Evolutionary conservation across 1,284 basidiomycete species (phyloP).

Genomic region (Tylopilus sp.): DNA sequence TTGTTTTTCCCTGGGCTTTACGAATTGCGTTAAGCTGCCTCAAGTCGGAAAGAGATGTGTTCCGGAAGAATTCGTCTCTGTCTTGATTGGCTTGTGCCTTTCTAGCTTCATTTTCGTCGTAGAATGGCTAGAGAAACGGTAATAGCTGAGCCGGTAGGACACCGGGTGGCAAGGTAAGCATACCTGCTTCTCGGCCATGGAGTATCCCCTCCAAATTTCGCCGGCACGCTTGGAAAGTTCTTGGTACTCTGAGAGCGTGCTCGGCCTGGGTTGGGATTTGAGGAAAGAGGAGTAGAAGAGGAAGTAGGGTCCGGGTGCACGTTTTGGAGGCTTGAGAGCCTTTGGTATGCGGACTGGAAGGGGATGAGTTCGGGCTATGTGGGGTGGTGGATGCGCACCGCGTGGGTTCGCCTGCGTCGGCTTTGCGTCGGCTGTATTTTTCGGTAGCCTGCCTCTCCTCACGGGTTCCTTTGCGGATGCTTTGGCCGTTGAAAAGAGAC

Average conservation of each 20-base stretch:
- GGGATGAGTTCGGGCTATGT: not conserved
- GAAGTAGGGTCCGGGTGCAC: slow-evolving; percentile 21
- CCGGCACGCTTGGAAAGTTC: slow-evolving; percentile 19
- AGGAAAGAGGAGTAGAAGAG: slow-evolving; percentile 23
- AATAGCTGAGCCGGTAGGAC: not conserved
- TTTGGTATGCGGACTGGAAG: slow-evolving; percentile 17
- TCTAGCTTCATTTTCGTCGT: slow-evolving; percentile 24
- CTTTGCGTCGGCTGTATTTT: not conserved
- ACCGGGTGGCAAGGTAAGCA: not conserved
- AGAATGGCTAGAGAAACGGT: slow-evolving; percentile 21
- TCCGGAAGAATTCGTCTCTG: slow-evolving; percentile 25
- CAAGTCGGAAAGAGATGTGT: slow-evolving; percentile 10
- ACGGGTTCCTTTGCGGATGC: not conserved
- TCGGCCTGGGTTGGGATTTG: slow-evolving; percentile 7
- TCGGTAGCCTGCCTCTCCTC: slow-evolving; percentile 14
- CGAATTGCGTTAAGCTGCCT: slow-evolving; percentile 27
- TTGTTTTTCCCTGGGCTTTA: slow-evolving; percentile 21
- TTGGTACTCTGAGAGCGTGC: not conserved
- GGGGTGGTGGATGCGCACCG: slow-evolving; percentile 1
- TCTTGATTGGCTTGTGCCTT: slow-evolving; percentile 18
- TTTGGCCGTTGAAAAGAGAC: not conserved
- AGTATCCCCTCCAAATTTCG: slow-evolving; percentile 21
- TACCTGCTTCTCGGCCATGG: slow-evolving; percentile 30
- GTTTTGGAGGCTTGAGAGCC: slow-evolving; percentile 28
- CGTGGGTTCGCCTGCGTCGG: slow-evolving; percentile 7